Evolutionary conservation across 345 rosid species (phyloP).

Genomic region (Gynandropsis gynandra): DNA sequence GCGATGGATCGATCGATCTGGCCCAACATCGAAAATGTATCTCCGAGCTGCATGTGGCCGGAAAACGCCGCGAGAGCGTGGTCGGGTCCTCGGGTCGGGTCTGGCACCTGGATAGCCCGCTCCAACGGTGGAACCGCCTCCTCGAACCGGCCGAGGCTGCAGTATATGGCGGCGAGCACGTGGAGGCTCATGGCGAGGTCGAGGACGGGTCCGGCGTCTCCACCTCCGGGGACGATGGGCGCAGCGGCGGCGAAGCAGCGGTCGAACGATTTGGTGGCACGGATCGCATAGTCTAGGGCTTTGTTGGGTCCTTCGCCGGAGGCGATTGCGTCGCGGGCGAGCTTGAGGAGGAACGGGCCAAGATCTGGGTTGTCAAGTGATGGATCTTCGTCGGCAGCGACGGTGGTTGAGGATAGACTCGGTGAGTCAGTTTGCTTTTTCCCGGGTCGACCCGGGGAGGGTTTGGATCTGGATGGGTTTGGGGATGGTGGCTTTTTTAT

Average conservation of each 20-base stretch:
- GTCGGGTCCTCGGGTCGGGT: conserved; percentile 59
- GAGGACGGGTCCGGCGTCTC: conserved; percentile 65
- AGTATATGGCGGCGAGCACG: conserved; percentile 87
- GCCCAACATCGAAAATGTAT: conserved; percentile 94
- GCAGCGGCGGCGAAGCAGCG: conserved; percentile 56
- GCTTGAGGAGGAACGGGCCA: conserved; percentile 90
- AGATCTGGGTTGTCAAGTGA: conserved; percentile 98
- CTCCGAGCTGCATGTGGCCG: conserved; percentile 96
- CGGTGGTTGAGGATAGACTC: conserved; percentile 22
- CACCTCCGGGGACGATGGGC: conserved; percentile 28
- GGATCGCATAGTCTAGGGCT: conserved; percentile 86
- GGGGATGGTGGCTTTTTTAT: conserved; percentile 60
- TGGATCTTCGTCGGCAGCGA: conserved; percentile 36
- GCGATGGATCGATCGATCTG: conserved; percentile 78
- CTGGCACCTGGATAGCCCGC: conserved; percentile 77
- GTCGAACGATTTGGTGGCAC: conserved; percentile 88
- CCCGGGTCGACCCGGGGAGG: conserved; percentile 59
- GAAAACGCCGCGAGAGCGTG: conserved; percentile 90
- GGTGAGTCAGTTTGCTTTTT: conserved; percentile 66
- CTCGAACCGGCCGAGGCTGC: conserved; percentile 87
- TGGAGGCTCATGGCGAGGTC: conserved; percentile 96
- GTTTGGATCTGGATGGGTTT: conserved; percentile 76
- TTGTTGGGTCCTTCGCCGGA: conserved; percentile 89
- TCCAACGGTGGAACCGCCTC: conserved; percentile 91
- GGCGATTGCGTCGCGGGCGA: conserved; percentile 89